Conservation (phyloP, 306 rosid genomes). For the Rubus parviflorus region DNA sequence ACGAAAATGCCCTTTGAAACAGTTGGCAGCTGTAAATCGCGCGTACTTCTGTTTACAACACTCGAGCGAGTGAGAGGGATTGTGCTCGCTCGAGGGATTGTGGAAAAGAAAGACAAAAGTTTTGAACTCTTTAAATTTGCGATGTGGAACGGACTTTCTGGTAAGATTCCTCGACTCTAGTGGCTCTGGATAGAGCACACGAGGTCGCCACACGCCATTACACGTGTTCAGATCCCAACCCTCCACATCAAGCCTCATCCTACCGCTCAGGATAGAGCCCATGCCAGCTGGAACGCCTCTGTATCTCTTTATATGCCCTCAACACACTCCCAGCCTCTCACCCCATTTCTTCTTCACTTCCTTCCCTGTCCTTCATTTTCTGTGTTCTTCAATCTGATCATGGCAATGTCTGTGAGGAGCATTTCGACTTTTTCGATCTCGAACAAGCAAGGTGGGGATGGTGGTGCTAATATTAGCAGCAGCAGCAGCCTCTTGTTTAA, state of each 20-base stretch:
- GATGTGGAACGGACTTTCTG: conserved; percentile 36
- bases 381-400: neutral
- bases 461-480: neutral
- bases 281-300: conserved; percentile 1
- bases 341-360: conserved; percentile 11
- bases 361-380: neutral
- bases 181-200: conserved; percentile 30
- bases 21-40: neutral
- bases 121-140: neutral
- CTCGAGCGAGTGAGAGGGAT: conserved; percentile 1
- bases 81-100: no score
- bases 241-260: conserved; percentile 28
- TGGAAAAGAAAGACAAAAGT: neutral
- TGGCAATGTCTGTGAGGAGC: conserved; percentile 40
- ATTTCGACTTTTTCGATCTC: conserved; percentile 32
- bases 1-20: neutral
- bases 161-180: conserved; percentile 18
- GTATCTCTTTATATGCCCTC: conserved; percentile 20
- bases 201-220: conserved; percentile 64
- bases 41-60: neutral
- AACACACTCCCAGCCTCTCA: neutral
- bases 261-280: conserved; percentile 17
- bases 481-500: conserved; percentile 3
- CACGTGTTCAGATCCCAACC: conserved; percentile 6
- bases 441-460: conserved; percentile 17